Conservation (phyloP, 73 alveolate genomes). For the Paramecium sexaurelia region DNA sequence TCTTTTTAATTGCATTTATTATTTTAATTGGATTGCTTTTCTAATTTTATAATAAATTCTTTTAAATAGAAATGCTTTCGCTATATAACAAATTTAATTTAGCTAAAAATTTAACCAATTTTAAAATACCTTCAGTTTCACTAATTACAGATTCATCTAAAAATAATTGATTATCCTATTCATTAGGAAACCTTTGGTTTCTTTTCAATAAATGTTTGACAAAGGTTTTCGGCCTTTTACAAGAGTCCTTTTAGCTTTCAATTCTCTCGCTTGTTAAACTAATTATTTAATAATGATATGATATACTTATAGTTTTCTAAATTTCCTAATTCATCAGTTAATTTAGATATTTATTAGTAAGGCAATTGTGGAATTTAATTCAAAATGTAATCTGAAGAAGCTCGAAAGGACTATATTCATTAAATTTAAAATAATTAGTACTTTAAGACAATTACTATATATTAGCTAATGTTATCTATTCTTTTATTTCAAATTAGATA, state of each 20-base stretch:
- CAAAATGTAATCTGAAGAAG: background rate
- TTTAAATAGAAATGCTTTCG: background rate
- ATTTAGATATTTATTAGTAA: background rate
- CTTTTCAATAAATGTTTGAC: background rate
- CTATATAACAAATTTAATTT: background rate
- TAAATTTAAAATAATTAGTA: background rate
- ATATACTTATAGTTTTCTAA: background rate
- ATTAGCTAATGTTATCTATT: background rate
- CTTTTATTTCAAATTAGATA: background rate
- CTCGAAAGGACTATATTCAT: background rate
- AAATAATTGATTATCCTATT: background rate
- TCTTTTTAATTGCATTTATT: background rate
- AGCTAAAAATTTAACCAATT: background rate
- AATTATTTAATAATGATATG: background rate
- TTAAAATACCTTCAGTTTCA: background rate
- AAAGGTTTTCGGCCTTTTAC: background rate
- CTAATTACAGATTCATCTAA: slow-evolving; percentile 10
- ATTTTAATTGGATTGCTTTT: background rate
- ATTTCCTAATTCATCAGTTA: background rate
- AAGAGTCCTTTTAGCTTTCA: background rate
- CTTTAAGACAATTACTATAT: background rate
- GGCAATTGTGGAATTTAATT: background rate
- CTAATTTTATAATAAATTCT: background rate
- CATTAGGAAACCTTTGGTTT: background rate
- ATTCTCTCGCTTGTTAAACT: background rate